These are phyloP conservation scores for Westerdykella ornata DNA, from an alignment of 2,329 filamentous ascomycete species.

Conservation along the genomic window DNA sequence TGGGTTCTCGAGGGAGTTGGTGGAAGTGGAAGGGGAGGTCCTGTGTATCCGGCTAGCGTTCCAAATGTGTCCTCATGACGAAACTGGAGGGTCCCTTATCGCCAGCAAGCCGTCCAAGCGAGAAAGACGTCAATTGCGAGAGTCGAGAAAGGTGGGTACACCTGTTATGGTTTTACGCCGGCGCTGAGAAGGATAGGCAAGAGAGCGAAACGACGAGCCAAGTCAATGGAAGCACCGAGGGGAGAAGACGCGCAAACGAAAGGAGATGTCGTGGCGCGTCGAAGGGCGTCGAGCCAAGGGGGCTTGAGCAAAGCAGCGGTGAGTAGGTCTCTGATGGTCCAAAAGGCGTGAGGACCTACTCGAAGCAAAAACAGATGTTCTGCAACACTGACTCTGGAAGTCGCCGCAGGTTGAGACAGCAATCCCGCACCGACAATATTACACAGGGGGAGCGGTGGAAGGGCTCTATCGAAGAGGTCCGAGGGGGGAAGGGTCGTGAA, in stretches of 20 bases:
- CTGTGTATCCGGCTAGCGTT: slow-evolving; percentile 8
- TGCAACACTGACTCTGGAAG: slow-evolving; percentile 3
- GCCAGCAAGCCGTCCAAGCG: not conserved
- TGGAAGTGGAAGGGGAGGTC: slow-evolving; percentile 8
- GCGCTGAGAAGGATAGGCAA: not conserved
- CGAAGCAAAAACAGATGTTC: slow-evolving; percentile 11
- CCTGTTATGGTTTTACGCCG: no score
- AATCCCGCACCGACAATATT: slow-evolving; percentile 8
- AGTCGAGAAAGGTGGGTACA: not conserved
- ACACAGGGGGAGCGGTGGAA: slow-evolving; percentile 16
- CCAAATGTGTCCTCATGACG: slow-evolving; percentile 28
- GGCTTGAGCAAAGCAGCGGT: not conserved
- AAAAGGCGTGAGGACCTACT: slow-evolving; percentile 2
- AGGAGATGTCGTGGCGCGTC: not conserved
- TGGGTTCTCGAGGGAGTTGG: slow-evolving; percentile 1
- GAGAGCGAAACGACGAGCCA: slow-evolving; percentile 1
- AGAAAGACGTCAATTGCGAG: not conserved
- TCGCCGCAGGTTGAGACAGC: slow-evolving; percentile 8
- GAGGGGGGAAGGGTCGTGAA: slow-evolving; percentile 9
- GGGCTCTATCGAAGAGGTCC: slow-evolving; percentile 35
- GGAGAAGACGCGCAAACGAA: slow-evolving; percentile 1
- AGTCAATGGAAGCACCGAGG: slow-evolving; percentile 2
- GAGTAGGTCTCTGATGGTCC: not conserved
- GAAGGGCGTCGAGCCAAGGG: not conserved
- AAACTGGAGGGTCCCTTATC: slow-evolving; percentile 3